phyloP scores from a whole-genome alignment of 768 basidiomycete species.

The Russula compacta region DNA sequence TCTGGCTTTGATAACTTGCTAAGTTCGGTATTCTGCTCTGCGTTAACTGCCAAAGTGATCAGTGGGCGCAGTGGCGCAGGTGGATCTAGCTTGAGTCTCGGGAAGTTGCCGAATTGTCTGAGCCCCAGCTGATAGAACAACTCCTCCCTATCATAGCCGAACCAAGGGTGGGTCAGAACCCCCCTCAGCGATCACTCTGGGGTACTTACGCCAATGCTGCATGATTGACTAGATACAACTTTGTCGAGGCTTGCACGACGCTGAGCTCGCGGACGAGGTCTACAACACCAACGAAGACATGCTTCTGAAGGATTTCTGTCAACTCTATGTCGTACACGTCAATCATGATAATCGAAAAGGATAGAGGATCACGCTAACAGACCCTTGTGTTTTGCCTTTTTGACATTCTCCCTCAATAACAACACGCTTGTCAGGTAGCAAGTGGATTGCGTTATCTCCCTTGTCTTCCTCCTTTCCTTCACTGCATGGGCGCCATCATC shows the following conservation, averaged over 20 bases:
- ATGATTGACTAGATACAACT: slow-evolving; percentile 86
- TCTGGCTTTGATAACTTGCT: slow-evolving; percentile 48
- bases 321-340: slow-evolving; percentile 43
- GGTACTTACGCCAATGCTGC: slow-evolving; percentile 65
- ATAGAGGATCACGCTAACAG: slow-evolving; percentile 19
- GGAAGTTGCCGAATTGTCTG: slow-evolving; percentile 81
- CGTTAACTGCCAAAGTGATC: slow-evolving; percentile 69
- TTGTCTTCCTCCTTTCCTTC: slow-evolving; percentile 10
- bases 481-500: slow-evolving; percentile 1
- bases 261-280: slow-evolving; percentile 67
- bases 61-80: slow-evolving; percentile 64
- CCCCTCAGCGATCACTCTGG: background rate
- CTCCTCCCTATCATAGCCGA: slow-evolving; percentile 56
- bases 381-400: slow-evolving; percentile 63
- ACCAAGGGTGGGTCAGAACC: background rate
- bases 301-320: slow-evolving; percentile 73
- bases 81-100: slow-evolving; percentile 72
- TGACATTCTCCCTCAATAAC: slow-evolving; percentile 49
- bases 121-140: slow-evolving; percentile 91
- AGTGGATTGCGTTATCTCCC: slow-evolving; percentile 45
- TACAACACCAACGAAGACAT: slow-evolving; percentile 89
- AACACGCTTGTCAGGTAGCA: slow-evolving; percentile 71
- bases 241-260: slow-evolving; percentile 78
- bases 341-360: background rate
- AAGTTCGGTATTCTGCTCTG: slow-evolving; percentile 43